These are phyloP conservation scores for Phytopythium cucurbitacearum DNA, from an alignment of 352 stramenopile genomes.

Conservation along the genomic window DNA sequence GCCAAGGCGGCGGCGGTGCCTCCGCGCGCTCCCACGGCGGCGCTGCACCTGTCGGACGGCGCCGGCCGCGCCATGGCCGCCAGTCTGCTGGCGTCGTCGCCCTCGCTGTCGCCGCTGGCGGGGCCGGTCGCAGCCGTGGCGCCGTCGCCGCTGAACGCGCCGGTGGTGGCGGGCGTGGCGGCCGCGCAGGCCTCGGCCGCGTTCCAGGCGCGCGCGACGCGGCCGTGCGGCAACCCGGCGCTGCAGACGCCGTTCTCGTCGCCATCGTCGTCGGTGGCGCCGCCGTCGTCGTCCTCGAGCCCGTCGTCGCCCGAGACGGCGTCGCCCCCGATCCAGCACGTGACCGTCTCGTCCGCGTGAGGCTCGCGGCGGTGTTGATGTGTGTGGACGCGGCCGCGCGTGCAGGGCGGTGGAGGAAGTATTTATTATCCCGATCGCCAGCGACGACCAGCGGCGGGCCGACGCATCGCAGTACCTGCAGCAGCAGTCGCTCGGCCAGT, in stretches of 20 bases:
- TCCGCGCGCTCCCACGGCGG: slow-evolving; percentile 6
- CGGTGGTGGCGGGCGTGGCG: slow-evolving; percentile 1
- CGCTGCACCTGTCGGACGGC: slow-evolving; percentile 16
- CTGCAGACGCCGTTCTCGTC: slow-evolving; percentile 40
- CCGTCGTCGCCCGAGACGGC: slow-evolving; percentile 41
- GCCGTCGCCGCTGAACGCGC: slow-evolving; percentile 3
- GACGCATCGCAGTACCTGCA: background rate
- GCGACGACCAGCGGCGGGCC: no score
- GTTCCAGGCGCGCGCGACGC: slow-evolving; percentile 25
- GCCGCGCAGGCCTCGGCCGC: slow-evolving; percentile 9
- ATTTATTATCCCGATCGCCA: slow-evolving; percentile 32
- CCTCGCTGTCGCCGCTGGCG: slow-evolving; percentile 15
- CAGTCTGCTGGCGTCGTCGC: slow-evolving; percentile 10
- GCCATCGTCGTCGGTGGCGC: slow-evolving; percentile 25
- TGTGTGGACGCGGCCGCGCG: background rate
- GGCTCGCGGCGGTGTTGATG: background rate
- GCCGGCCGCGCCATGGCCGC: slow-evolving; percentile 5
- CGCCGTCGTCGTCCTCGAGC: slow-evolving; percentile 27
- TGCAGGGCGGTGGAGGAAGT: slow-evolving; percentile 6
- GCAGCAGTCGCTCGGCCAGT: background rate
- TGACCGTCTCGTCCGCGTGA: slow-evolving; percentile 69
- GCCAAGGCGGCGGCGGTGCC: background rate
- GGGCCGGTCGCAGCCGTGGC: slow-evolving; percentile 5
- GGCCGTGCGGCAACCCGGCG: slow-evolving; percentile 46
- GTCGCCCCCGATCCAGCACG: slow-evolving; percentile 53